phyloP scores from a whole-genome alignment of 345 rosid species.

The Rhizophora mangle region DNA sequence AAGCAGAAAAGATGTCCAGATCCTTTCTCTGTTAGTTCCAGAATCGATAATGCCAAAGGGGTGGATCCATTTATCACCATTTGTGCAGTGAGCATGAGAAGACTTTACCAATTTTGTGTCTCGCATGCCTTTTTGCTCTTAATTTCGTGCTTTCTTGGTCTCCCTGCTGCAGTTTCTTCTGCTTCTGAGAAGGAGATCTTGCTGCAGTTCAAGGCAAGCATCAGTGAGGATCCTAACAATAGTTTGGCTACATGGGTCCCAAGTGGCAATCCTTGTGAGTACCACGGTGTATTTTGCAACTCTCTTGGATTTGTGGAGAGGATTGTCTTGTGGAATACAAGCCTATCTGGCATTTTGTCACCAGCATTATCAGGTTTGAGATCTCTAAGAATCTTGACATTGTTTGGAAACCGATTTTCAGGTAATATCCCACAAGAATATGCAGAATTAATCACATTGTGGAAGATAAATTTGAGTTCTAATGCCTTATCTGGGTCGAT shows the following conservation, averaged over 20 bases:
- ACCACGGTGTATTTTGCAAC: constrained; percentile 75
- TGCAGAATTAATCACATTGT: constrained; percentile 55
- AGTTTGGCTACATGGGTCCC: constrained; percentile 67
- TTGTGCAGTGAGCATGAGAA: constrained; percentile 59
- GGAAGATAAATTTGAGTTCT: constrained; percentile 94
- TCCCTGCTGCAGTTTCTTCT: constrained; percentile 32
- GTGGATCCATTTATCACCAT: constrained; percentile 40
- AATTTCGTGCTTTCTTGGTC: constrained; percentile 36
- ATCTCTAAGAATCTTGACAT: constrained; percentile 72
- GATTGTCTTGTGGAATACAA: constrained; percentile 86
- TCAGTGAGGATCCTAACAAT: constrained; percentile 66
- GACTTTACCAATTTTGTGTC: constrained; percentile 30
- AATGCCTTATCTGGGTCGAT: constrained; percentile 83
- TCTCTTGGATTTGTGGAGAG: constrained; percentile 65
- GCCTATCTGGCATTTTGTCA: constrained; percentile 63
- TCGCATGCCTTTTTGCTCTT: constrained; percentile 48
- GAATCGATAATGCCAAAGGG: constrained; percentile 64
- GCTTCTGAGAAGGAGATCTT: constrained; percentile 64
- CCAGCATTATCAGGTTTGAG: constrained; percentile 74
- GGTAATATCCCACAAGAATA: constrained; percentile 81
- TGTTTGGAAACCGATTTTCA: constrained; percentile 79
- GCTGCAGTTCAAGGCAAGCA: constrained; percentile 72
- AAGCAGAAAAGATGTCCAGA: constrained; percentile 14
- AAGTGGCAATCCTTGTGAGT: constrained; percentile 58
- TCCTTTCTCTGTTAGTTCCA: constrained; percentile 27